Base-by-base conservation (phyloP, 2,329 filamentous ascomycete species). In the Alternaria arbusti region DNA sequence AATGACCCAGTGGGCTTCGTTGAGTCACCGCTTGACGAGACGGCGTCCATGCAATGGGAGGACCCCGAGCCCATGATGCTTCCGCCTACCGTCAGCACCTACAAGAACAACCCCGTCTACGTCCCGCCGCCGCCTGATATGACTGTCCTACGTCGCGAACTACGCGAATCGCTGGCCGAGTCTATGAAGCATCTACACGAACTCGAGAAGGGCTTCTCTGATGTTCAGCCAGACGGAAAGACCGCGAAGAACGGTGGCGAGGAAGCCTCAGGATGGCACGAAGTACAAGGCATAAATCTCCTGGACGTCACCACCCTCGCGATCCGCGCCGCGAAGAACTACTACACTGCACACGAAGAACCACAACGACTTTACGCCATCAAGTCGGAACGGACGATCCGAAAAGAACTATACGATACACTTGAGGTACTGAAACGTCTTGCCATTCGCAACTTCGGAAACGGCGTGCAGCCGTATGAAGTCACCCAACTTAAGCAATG, bases 1-100 rank as follows among this genome's bases (percentile, higher is more conserved):
- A 64, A 67, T 11, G 75, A 78, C 44, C 73, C 76, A 52, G 78
- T 79, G 26, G 74, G 76, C 25, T 69, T 86, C 43, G 81, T 84
- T 2, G 84, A 86, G 57, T 88, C 86, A 61, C 87, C 87, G 12
- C 82, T 85, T 30, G 83, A 84, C 59, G 84, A 86, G n/a, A 82
- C 84, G 23, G 83, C 83, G 9, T 76, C 78, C 40, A 76, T 80
- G 65, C 80, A 76, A 52, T 82, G 88, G 73, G 87, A 88, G 30
- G 88, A 90, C 62, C 84, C 85, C 20, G 91, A 93, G 63, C 87
- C 89, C 28, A 87, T 90, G 64, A 95, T 99, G 89, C 88, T 97
- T 4, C 95, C 96, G n/a, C 96, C 96, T 0, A 99, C 96, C 0
- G 93, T 95, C 44, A 97, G 94, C 85, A 99, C 96, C 4, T 99